A percentile compares a stretch with the other conserved stretches of the same genome.
Evolutionary conservation across 23 red algal genomes (phyloP).

Genomic region (Gracilariopsis chorda): DNA sequence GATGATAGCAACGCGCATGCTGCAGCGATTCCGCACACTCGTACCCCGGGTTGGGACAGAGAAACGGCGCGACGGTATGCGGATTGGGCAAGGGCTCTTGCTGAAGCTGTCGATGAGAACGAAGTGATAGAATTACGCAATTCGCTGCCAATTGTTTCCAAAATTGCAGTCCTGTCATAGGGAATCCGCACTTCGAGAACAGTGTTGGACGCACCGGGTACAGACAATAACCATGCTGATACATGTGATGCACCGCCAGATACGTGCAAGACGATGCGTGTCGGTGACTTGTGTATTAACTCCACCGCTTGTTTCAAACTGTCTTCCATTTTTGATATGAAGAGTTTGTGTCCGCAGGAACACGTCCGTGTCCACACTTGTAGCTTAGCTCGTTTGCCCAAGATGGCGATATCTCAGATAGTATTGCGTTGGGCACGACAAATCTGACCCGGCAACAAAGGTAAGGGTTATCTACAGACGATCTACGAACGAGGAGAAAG

Average conservation of each 20-base stretch:
- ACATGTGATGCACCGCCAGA: constrained; percentile 59
- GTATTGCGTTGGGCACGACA: too few relatives aligned
- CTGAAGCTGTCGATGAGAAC: constrained; percentile 41
- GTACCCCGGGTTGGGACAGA: constrained; percentile 28
- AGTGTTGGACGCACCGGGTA: constrained; percentile 56
- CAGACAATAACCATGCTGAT: constrained; percentile 53
- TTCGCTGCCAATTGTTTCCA: constrained; percentile 17
- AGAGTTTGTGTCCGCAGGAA: too few relatives aligned
- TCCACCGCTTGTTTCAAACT: constrained; percentile 38
- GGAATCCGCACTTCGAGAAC: constrained; percentile 62
- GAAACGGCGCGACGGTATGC: constrained; percentile 58
- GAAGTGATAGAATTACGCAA: not conserved
- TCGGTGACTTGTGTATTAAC: constrained; percentile 29
- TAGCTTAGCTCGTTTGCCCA: too few relatives aligned
- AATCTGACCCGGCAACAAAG: too few relatives aligned
- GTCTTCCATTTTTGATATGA: constrained; percentile 53
- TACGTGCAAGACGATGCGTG: constrained; percentile 45
- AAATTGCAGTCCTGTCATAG: constrained; percentile 21
- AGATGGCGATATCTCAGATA: too few relatives aligned
- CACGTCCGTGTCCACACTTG: too few relatives aligned
- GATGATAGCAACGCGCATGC: constrained; percentile 33
- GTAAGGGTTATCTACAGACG: too few relatives aligned
- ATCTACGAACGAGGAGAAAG: too few relatives aligned
- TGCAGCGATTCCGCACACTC: constrained; percentile 56
- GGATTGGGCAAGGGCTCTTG: constrained; percentile 21